Evolutionary conservation across 2,329 filamentous ascomycete species (phyloP).

Genomic region (Allantophomopsis cytisporea): DNA sequence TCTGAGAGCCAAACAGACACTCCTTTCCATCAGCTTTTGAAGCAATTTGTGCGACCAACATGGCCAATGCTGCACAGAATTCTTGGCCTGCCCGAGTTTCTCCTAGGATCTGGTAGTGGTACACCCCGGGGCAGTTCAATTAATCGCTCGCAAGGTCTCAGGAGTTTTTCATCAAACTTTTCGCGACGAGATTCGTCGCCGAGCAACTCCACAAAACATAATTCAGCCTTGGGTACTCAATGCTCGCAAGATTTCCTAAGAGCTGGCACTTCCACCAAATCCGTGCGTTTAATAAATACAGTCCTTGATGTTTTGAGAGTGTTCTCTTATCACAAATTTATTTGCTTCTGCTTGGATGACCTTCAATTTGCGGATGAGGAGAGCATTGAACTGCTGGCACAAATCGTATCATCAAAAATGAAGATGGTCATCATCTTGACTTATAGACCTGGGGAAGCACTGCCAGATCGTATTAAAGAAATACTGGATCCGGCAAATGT

Average conservation of each 20-base stretch:
- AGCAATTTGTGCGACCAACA: slow-evolving; percentile 46
- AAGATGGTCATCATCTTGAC: slow-evolving; percentile 76
- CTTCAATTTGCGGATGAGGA: slow-evolving; percentile 84
- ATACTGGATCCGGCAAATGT: slow-evolving; percentile 39
- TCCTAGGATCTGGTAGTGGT: slow-evolving; percentile 29
- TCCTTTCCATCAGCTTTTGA: slow-evolving; percentile 44
- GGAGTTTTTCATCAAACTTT: slow-evolving; percentile 12
- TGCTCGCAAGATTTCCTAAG: slow-evolving; percentile 47
- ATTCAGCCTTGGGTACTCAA: slow-evolving; percentile 25
- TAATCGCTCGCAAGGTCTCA: slow-evolving; percentile 14
- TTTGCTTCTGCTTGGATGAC: slow-evolving; percentile 82
- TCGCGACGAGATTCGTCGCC: slow-evolving; percentile 12
- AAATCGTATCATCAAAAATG: slow-evolving; percentile 66
- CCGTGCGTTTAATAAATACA: slow-evolving; percentile 70
- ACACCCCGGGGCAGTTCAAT: slow-evolving; percentile 6
- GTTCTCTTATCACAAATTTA: slow-evolving; percentile 71
- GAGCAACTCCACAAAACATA: slow-evolving; percentile 10
- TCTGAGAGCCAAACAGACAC: slow-evolving; percentile 53
- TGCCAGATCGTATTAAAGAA: slow-evolving; percentile 36
- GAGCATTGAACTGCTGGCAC: slow-evolving; percentile 68
- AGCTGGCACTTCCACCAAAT: slow-evolving; percentile 42
- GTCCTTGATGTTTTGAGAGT: slow-evolving; percentile 77
- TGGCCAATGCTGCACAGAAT: slow-evolving; percentile 51
- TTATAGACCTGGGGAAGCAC: slow-evolving; percentile 52
- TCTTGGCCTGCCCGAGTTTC: slow-evolving; percentile 56